Evolutionary conservation across 2,329 filamentous ascomycete genomes (phyloP), one percentile per base, ranked within the genome.

Genomic region (Trichophyton equinum): DNA sequence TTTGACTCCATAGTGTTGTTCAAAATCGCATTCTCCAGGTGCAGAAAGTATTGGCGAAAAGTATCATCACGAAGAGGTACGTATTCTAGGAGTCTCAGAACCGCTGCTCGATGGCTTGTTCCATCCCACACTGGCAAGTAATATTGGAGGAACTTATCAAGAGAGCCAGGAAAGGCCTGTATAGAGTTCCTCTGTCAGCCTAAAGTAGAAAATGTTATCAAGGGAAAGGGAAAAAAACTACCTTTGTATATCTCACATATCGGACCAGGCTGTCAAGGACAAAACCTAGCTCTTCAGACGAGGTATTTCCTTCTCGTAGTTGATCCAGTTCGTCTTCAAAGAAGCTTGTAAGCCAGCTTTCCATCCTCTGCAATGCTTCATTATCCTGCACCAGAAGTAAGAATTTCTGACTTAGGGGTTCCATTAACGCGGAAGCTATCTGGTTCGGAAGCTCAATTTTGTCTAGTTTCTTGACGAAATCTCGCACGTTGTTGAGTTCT

Each of bases 401-500:
- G 60, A 78, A 82, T 69, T 92, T 94, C 70, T 92, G 89, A 1
- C 92, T 80, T 33, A 95, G 76, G 2, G 86, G 86, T 68, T 95
- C 88, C 1, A 82, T 82, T 13, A 95, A 76, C 3, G 88, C 84
- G 4, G 90, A 88, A 46, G 91, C 84, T 1, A 95, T 78, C 72
- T 95, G 90, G 64, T 88, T 91, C 0, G 90, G 90, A 46, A 91
- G 76, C 71, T 94, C 88, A 27, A 95, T 85, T 65, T 81, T 87
- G 66, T 95, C 89, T 7, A 95, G 73, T 61, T 82, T 87, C 51
- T 82, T 81, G 4, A 90, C 85, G 62, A 95, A 86, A 57, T 83
- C 79, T 25, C 83, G 77, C 11, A 85, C 84, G 63, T 79, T 85
- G 66, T 90, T 86, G 60, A 95, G 83, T 68, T 95, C 90, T 69